Conservation (phyloP, 1,139 yeast genomes). For the Scheffersomyces lignicola region DNA sequence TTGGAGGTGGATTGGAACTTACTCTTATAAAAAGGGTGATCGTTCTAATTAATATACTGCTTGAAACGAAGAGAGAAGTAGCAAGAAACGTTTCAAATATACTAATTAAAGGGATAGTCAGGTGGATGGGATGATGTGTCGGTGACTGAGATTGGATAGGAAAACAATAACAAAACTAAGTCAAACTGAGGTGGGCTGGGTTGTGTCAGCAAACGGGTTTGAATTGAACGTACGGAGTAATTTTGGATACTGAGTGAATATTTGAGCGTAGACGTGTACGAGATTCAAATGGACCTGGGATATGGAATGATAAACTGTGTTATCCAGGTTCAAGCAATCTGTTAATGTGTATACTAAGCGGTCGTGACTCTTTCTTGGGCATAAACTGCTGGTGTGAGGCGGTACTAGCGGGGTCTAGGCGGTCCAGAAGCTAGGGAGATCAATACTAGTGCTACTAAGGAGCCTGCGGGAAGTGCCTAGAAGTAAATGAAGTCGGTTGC, state of each 20-base stretch:
- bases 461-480: too few species aligned
- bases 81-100: constrained; percentile 49
- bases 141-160: not conserved
- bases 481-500: too few species aligned
- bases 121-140: not conserved
- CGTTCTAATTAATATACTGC: constrained; percentile 13
- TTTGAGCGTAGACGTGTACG: not conserved
- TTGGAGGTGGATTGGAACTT: constrained; percentile 44
- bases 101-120: constrained; percentile 9
- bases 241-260: not conserved
- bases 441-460: too few species aligned
- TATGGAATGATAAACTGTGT: constrained; percentile 18
- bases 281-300: constrained; percentile 1
- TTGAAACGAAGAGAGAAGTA: constrained; percentile 52
- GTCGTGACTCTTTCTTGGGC: constrained; percentile 52
- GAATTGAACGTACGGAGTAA: constrained; percentile 9
- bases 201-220: constrained; percentile 18
- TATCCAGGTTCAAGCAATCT: constrained; percentile 47
- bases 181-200: not conserved
- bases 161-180: not conserved
- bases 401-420: too few species aligned
- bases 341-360: constrained; percentile 23
- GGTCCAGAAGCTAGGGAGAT: too few species aligned
- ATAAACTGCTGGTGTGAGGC: constrained; percentile 33
- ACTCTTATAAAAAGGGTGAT: constrained; percentile 29